Evolutionary conservation across 768 basidiomycete genomes (phyloP).

Genomic region (Heimioporus sp.): DNA sequence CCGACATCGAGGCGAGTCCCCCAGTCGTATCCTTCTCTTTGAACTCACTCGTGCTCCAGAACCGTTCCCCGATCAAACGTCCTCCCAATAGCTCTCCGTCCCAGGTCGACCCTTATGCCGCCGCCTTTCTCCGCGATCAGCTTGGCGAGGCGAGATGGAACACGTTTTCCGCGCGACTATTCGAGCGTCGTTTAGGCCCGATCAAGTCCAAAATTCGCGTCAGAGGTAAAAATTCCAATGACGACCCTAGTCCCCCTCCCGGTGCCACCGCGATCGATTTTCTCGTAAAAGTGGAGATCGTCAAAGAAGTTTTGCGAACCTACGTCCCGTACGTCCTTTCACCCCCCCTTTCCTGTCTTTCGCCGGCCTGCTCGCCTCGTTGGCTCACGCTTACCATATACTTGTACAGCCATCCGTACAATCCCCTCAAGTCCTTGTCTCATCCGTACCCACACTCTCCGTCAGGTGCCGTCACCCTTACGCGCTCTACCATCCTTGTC

Average conservation of each 20-base stretch:
- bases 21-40: neutral
- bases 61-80: slow-evolving; percentile 28
- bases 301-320: slow-evolving; percentile 46
- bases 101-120: slow-evolving; percentile 42
- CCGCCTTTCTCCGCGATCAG: slow-evolving; percentile 43
- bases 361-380: slow-evolving; percentile 3
- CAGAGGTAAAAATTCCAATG: slow-evolving; percentile 28
- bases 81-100: slow-evolving; percentile 16
- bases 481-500: slow-evolving; percentile 45
- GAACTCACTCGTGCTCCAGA: slow-evolving; percentile 21
- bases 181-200: slow-evolving; percentile 43
- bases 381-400: slow-evolving; percentile 22
- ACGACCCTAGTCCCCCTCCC: slow-evolving; percentile 25
- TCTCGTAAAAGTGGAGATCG: slow-evolving; percentile 51
- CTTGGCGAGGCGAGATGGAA: slow-evolving; percentile 44
- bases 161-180: slow-evolving; percentile 46
- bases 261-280: slow-evolving; percentile 49
- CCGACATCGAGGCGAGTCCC: slow-evolving; percentile 24
- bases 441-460: slow-evolving; percentile 40
- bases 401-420: slow-evolving; percentile 47
- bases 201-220: slow-evolving; percentile 36
- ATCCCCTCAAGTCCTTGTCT: slow-evolving; percentile 47
- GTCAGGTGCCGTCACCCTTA: slow-evolving; percentile 43
- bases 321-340: slow-evolving; percentile 45
- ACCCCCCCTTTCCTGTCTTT: neutral